Percentiles rank a stretch among this genome's conserved stretches.
Conservation (phyloP, 2,329 filamentous ascomycete genomes). For the Hymenoscyphus infarciens region DNA sequence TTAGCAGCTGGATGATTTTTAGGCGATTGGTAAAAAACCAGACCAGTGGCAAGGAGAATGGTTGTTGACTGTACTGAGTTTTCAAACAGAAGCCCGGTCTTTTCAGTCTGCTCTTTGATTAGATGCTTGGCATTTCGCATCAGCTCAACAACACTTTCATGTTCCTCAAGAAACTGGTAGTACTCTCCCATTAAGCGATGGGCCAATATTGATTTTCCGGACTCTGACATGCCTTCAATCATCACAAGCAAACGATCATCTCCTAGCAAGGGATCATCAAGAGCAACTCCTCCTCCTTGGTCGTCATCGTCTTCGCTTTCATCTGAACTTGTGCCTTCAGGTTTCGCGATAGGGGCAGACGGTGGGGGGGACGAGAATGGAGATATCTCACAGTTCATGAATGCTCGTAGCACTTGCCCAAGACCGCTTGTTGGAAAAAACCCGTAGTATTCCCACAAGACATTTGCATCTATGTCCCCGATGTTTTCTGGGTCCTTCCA, state of each 20-base stretch:
- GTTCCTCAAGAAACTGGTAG: conserved; percentile 80
- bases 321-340: conserved; percentile 40
- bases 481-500: conserved; percentile 79
- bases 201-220: conserved; percentile 70
- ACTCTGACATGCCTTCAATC: conserved; percentile 63
- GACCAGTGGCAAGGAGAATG: conserved; percentile 75
- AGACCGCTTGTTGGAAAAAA: conserved; percentile 85
- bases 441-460: conserved; percentile 75
- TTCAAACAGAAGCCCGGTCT: conserved; percentile 65
- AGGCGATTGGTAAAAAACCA: conserved; percentile 88
- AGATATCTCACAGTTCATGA: conserved; percentile 77
- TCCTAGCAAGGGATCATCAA: conserved; percentile 58
- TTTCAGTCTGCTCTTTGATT: conserved; percentile 55
- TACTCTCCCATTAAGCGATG: conserved; percentile 81
- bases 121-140: conserved; percentile 70
- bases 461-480: conserved; percentile 69
- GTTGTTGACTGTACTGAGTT: conserved; percentile 72
- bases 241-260: conserved; percentile 81
- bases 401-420: conserved; percentile 76
- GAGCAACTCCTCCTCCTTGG: conserved; percentile 50
- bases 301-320: conserved; percentile 55
- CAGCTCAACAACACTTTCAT: conserved; percentile 75
- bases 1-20: conserved; percentile 87
- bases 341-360: conserved; percentile 31
- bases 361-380: conserved; percentile 60